Evolutionary conservation across 305 asterid species (phyloP), one percentile per base, ranked within the genome.

Genomic region (Nicotiana rustica): DNA sequence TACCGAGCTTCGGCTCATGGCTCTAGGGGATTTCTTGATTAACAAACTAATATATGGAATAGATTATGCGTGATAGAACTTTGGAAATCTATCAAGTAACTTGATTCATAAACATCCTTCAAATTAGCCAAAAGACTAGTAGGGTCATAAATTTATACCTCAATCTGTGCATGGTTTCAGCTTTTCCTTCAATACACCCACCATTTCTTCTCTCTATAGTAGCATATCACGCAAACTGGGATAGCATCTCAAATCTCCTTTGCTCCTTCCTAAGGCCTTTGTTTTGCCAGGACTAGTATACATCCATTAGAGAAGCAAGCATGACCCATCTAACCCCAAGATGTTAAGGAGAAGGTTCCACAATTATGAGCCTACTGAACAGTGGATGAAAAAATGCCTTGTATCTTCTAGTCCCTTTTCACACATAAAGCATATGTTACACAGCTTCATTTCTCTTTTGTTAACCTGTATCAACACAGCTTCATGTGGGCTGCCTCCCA

Each of bases 401-500:
- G 9, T 64, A 10, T 64, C 69, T 25, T 64, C 36, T 64, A 21
- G 36, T 64, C 13, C 17, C 8, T 25, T 64, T 62, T 64, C 38
- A 64, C 69, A 64, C 35, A 64, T 4, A 64, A 64, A 64, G n/a
- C n/a, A 64, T 64, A 13, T 64, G 69, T 6, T 9, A 64, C 69
- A 25, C 38, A 64, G 5, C 36, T 64, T 17, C 69, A 52, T 1
- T 69, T 14, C 47, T 56, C 17, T 55, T 70, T 57, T 8, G 83
- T 64, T 64, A 25, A 25, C 13, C 69, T 64, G 36, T 25, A 8
- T 64, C 29, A 25, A 25, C 25, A 64, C 8, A 64, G 8, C 68
- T 64, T 21, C 68, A 64, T 64, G 49, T 41, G 68, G 68, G 35
- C 8, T 21, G 68, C 68, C 68, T 64, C 67, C n/a, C 38, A 5